phyloP scores from a whole-genome alignment of 148 eudicot species.

The Cornus florida region DNA sequence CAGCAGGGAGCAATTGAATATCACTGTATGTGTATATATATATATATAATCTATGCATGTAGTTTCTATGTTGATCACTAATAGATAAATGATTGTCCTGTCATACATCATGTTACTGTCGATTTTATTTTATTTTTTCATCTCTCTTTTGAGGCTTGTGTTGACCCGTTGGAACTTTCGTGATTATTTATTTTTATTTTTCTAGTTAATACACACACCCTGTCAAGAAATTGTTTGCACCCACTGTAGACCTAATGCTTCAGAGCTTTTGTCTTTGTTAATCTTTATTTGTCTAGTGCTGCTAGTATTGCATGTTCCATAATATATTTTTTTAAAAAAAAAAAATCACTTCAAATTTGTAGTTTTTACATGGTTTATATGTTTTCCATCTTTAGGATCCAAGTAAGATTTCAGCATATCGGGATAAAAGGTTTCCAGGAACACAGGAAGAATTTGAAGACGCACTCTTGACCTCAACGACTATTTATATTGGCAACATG shows the following conservation, averaged over 20 bases:
- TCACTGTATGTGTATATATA: no score
- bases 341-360: not conserved
- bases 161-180: not conserved
- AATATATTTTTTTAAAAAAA: not conserved
- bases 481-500: constrained; percentile 90
- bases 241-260: no score
- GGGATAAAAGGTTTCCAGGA: constrained; percentile 93
- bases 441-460: constrained; percentile 87
- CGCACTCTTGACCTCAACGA: constrained; percentile 71
- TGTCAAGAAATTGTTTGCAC: no score
- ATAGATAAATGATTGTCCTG: no score
- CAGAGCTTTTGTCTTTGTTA: no score
- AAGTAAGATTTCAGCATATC: constrained; percentile 65
- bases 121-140: not conserved
- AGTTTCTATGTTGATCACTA: no score
- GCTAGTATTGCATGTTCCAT: not conserved
- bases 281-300: not conserved
- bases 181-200: no score
- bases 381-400: constrained; percentile 41
- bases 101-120: no score
- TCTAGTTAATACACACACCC: no score
- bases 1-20: no score
- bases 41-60: not conserved
- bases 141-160: not conserved
- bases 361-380: not conserved